These are phyloP conservation scores for Yamadazyma spencermartinsiae DNA, from an alignment of 1,139 yeast genomes.

Conservation along the genomic window DNA sequence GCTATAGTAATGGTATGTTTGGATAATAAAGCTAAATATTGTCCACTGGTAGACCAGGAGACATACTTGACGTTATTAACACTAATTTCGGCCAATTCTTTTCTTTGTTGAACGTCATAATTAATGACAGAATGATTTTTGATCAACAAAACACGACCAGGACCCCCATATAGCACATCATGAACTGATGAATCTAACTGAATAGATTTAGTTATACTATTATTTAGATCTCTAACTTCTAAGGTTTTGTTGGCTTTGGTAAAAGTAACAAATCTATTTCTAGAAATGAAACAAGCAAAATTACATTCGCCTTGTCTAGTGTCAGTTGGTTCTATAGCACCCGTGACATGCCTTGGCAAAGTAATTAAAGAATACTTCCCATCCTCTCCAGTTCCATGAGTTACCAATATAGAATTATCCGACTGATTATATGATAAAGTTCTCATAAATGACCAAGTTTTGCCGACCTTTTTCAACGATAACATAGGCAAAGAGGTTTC, in stretches of 20 bases:
- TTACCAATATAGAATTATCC: conserved; percentile 82
- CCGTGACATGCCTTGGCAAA: conserved; percentile 85
- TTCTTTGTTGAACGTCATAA: conserved; percentile 92
- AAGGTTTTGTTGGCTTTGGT: conserved; percentile 62
- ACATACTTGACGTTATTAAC: conserved; percentile 86
- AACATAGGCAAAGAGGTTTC: conserved; percentile 77
- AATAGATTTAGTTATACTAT: conserved; percentile 78
- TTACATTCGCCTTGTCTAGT: conserved; percentile 79
- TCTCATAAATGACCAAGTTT: conserved; percentile 83
- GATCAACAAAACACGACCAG: conserved; percentile 79
- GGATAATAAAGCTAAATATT: conserved; percentile 82
- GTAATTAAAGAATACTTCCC: conserved; percentile 71
- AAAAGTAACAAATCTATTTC: conserved; percentile 90
- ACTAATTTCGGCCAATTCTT: conserved; percentile 66
- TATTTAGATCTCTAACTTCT: conserved; percentile 81
- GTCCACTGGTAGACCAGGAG: conserved; percentile 86
- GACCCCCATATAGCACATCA: conserved; percentile 77
- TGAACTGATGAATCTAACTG: conserved; percentile 70
- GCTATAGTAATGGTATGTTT: conserved; percentile 93
- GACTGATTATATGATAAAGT: conserved; percentile 89
- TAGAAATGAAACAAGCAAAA: conserved; percentile 86
- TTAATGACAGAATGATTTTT: conserved; percentile 72
- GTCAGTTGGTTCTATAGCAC: conserved; percentile 87
- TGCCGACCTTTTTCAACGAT: conserved; percentile 81
- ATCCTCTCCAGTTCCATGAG: conserved; percentile 68